phyloP scores from a whole-genome alignment of 2,329 filamentous ascomycete genomes.

The Trichoderma aggressivum region DNA sequence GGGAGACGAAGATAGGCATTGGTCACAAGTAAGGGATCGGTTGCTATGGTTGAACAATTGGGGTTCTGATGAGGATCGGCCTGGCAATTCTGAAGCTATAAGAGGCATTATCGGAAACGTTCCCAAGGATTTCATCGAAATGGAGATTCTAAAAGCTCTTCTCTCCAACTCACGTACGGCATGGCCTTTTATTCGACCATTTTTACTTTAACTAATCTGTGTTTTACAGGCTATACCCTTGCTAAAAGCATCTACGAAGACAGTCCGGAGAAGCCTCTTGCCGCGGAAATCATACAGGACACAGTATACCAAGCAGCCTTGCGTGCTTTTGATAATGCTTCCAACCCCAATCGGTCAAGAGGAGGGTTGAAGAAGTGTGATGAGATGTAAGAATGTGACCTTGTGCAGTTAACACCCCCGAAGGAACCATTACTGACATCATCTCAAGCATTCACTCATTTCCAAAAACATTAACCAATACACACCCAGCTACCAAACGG shows the following conservation, averaged over 20 bases:
- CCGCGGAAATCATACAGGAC: constrained; percentile 51
- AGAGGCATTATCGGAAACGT: constrained; percentile 63
- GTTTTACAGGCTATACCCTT: constrained; percentile 54
- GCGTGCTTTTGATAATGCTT: constrained; percentile 74
- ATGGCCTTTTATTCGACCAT: neutral
- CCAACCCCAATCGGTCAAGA: constrained; percentile 72
- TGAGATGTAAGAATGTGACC: constrained; percentile 57
- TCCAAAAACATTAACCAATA: constrained; percentile 52
- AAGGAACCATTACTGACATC: neutral
- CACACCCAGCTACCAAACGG: constrained; percentile 49
- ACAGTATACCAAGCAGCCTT: constrained; percentile 63
- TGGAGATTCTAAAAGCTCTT: constrained; percentile 66
- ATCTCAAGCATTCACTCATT: constrained; percentile 59
- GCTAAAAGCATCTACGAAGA: constrained; percentile 61
- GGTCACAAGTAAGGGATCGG: constrained; percentile 59
- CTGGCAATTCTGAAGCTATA: constrained; percentile 38
- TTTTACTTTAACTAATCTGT: constrained; percentile 17
- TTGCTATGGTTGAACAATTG: constrained; percentile 72
- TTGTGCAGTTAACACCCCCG: neutral
- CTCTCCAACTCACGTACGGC: constrained; percentile 58
- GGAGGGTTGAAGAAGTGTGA: constrained; percentile 75
- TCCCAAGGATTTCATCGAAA: constrained; percentile 59
- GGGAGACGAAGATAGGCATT: constrained; percentile 61
- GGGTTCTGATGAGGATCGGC: constrained; percentile 42
- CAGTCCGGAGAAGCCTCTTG: constrained; percentile 46